Evolutionary conservation across 345 rosid genomes (phyloP), one percentile per base, ranked within the genome.

Genomic region (Corchorus capsularis): DNA sequence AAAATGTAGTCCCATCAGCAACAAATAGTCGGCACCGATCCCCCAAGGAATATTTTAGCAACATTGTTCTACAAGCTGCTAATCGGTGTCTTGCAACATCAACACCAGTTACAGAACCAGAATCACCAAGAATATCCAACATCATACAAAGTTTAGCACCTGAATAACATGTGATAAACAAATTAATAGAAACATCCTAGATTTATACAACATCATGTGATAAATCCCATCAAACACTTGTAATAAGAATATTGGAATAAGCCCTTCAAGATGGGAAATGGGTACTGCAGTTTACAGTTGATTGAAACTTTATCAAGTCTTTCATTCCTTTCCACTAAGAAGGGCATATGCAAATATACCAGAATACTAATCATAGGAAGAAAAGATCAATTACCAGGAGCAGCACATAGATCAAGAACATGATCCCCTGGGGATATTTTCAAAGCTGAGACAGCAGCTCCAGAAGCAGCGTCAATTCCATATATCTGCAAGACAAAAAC

Each of bases 101-200:
- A 63, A 96, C 93, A 79, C 93, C 99, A 10, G 99, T 96, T 49
- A 88, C 89, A 8, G 96, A 86, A n/a, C 98, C 99, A 1, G 84
- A 86, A 60, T 88, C 80, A 70, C 93, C 96, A 71, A 93, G 89
- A 45, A 87, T 83, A 80, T 93, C 98, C 49, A 84, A 62, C 71
- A 96, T 87, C 92, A 96, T 89, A 81, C 99, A 93, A 62, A 93
- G 89, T 85, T 96, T 96, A 77, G 99, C 98, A 85, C 98, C 99
- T 96, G 95, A 78, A 77, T 54, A 67, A 50, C 32, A 74, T 45
- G 14, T 62, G 37, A 5, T 22, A 19, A 70, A 20, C 64, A 50
- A 70, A 39, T 57, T 43, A 15, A 15, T 54, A 49, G 37, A 54
- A 71, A 41, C 69, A 64, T 27, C 1, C 62, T 56, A 20, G 62